Conservation (phyloP, 352 stramenopile genomes). For the Pythium sp. region DNA sequence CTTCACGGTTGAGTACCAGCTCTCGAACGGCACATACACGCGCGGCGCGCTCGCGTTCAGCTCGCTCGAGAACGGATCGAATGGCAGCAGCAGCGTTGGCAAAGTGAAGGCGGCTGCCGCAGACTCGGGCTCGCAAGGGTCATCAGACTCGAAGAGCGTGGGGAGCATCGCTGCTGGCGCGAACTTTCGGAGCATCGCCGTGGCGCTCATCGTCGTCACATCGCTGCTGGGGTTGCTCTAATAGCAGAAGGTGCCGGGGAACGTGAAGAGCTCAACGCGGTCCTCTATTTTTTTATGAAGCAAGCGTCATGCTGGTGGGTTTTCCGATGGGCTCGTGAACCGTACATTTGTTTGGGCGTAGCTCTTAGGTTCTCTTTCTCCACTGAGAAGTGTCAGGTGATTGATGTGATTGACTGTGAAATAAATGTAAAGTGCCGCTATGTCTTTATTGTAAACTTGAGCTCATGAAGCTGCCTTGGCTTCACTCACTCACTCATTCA, state of each 20-base stretch:
- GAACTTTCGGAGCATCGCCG: neutral
- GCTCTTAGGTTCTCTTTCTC: neutral
- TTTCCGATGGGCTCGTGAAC: neutral
- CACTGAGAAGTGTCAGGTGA: neutral
- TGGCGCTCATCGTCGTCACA: neutral
- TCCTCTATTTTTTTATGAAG: neutral
- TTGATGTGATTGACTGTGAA: neutral
- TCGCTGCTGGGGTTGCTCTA: neutral
- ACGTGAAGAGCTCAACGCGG: neutral
- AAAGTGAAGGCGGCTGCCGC: slow-evolving; percentile 14
- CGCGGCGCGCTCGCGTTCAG: slow-evolving; percentile 21
- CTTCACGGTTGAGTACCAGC: slow-evolving; percentile 42
- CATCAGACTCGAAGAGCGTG: neutral
- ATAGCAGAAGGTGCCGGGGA: neutral
- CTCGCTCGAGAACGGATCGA: slow-evolving; percentile 14
- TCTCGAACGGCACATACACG: slow-evolving; percentile 21
- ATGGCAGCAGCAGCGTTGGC: slow-evolving; percentile 16
- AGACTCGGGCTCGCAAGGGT: neutral
- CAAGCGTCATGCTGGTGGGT: neutral
- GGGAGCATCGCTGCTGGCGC: neutral
- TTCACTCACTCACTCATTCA: too few relatives aligned
- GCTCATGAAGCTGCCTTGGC: too few relatives aligned
- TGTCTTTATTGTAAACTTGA: too few relatives aligned
- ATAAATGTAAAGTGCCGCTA: neutral
- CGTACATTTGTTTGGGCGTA: neutral